These are phyloP conservation scores for Cardiospermum halicacabum DNA, from an alignment of 345 rosid genomes.

Conservation along the genomic window DNA sequence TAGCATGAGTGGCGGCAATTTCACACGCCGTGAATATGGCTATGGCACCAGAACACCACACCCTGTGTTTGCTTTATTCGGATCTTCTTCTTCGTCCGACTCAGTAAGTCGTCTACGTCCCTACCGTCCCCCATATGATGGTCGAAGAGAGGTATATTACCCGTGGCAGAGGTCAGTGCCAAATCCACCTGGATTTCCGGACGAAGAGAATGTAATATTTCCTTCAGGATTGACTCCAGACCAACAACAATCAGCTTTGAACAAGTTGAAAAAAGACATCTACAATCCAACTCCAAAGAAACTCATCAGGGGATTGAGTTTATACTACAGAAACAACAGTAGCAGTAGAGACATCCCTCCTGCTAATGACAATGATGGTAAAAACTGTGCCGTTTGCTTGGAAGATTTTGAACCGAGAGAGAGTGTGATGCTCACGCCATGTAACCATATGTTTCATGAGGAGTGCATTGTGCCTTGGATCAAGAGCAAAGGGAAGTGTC, in stretches of 20 bases:
- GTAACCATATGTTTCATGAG: slow-evolving; percentile 86
- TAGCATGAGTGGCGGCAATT: slow-evolving; percentile 16
- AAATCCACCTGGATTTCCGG: slow-evolving; percentile 1
- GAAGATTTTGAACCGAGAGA: slow-evolving; percentile 74
- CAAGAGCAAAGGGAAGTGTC: slow-evolving; percentile 60
- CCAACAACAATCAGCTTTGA: slow-evolving; percentile 33
- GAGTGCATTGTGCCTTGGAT: slow-evolving; percentile 80
- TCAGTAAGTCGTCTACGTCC: slow-evolving; percentile 12
- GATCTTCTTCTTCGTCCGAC: slow-evolving; percentile 1
- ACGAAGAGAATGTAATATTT: slow-evolving; percentile 7
- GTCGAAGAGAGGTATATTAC: background rate
- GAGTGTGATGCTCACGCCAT: slow-evolving; percentile 65
- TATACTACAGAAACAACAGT: slow-evolving; percentile 49
- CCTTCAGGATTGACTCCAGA: slow-evolving; percentile 22
- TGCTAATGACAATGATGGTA: slow-evolving; percentile 42
- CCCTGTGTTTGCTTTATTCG: background rate
- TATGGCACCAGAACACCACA: background rate
- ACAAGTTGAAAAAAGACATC: slow-evolving; percentile 48
- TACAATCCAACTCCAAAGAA: slow-evolving; percentile 53
- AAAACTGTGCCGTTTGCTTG: slow-evolving; percentile 67
- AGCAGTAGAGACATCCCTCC: background rate
- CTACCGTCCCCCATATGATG: background rate
- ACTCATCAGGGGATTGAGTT: slow-evolving; percentile 36
- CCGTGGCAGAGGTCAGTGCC: slow-evolving; percentile 8
- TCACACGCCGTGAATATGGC: background rate